Evolutionary conservation across 2,329 filamentous ascomycete genomes (phyloP).

Genomic region (Fusarium incarnatum): DNA sequence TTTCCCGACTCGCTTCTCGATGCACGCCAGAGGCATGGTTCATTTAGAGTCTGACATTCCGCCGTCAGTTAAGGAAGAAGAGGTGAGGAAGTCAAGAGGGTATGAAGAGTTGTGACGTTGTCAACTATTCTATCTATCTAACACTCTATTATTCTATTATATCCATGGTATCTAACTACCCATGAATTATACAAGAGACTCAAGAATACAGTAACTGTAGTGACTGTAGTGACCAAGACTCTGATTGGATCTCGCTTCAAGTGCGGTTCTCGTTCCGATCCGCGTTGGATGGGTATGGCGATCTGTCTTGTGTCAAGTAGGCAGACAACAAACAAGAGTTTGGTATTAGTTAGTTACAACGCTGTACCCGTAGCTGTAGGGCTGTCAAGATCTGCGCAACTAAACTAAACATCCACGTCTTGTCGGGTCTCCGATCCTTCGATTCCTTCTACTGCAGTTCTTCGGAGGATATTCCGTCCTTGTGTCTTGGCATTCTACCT

Average conservation of each 20-base stretch:
- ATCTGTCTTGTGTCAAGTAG: constrained; percentile 12
- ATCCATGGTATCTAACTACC: background rate
- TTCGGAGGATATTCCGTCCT: constrained; percentile 31
- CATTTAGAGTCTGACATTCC: constrained; percentile 34
- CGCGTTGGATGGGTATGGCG: constrained; percentile 11
- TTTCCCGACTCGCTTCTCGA: constrained; percentile 48
- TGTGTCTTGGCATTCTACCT: constrained; percentile 4
- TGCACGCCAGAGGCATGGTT: constrained; percentile 40
- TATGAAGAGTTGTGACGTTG: background rate
- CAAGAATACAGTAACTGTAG: background rate
- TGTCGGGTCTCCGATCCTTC: constrained; percentile 4
- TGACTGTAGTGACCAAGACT: background rate
- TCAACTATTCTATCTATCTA: background rate
- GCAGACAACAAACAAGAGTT: background rate
- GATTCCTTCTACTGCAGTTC: constrained; percentile 12
- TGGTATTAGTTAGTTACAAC: background rate
- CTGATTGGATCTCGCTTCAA: background rate
- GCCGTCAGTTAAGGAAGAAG: background rate
- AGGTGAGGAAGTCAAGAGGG: background rate
- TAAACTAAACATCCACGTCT: background rate
- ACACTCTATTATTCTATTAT: background rate
- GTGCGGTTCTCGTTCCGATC: constrained; percentile 21
- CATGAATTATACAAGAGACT: background rate
- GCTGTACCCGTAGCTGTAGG: background rate
- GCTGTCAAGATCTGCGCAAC: background rate